Evolutionary conservation across 495 filamentous ascomycete genomes (phyloP), one percentile per base, ranked within the genome.

Genomic region (Penicillium goetzii): DNA sequence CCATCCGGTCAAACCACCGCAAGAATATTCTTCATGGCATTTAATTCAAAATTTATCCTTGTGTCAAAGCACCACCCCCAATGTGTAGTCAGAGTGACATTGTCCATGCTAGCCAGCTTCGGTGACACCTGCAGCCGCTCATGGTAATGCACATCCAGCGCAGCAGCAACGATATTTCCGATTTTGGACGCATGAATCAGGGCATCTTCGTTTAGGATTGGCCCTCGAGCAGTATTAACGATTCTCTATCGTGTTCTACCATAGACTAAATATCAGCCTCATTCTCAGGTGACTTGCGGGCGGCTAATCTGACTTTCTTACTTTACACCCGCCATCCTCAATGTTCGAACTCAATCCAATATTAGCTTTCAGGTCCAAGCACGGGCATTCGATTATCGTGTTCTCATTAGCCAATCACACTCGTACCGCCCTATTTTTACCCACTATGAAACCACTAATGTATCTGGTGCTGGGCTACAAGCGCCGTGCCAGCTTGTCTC

Each of bases 211-310:
- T 90, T 86, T 2, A 91, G 80, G 6, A 90, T 76, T 26, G 74
- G 77, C 1, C 88, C 88, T 36, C 89, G 77, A 10, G 89, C 86
- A 32, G 89, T 84, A 61, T 91, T 91, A 43, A 92, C 83, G 53
- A 92, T 78, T 2, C 86, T 77, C 28, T 30, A 41, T 34, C 10
- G 33, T 12, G 33, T 12, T 34, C 4, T 34, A 11, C 1, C 33
- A 34, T 9, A 34, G 9, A 34, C 10, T 1, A 7, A 11, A 34
- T 34, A 7, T 34, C 6, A 34, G 33, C 33, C 33, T 34, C 33
- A 12, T 34, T 34, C 3, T 34, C 33, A 34, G 33, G 33, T 34
- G 33, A 34, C 33, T 34, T 34, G 33, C 10, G 9, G 33, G 33
- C 33, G 33, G 33, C 33, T 34, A 34, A 34, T 34, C 33, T 4